Base-by-base conservation (phyloP, 192 early-diverging fungal genomes). In the Umbelopsis ramanniana region DNA sequence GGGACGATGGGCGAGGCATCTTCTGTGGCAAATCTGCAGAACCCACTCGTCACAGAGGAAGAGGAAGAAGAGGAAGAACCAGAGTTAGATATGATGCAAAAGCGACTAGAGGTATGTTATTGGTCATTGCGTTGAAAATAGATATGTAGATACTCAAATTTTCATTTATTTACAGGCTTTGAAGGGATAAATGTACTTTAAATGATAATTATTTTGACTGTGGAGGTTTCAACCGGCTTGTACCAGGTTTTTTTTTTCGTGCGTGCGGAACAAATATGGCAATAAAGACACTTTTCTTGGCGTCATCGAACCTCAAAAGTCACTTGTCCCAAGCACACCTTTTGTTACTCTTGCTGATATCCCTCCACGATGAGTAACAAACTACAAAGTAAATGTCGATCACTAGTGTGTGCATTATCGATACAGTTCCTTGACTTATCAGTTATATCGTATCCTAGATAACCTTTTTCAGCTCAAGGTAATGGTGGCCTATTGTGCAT, bases 41-140 rank as follows among this genome's bases (percentile, higher is more conserved):
- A 53, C 11, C 69, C 70, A 4, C 67, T 63, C 17, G 48, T 54
- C 60, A 70, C 72, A n/a, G 83, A 82, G 15, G 81, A 77, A 45
- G 81, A 87, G 12, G 87, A 88, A 33, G 84, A 88, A 38, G 93
- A 90, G 69, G 86, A 87, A 21, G 93, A 91, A 40, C 84, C 89
- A 19, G 93, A 93, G 72, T 63, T 95, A 52, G 92, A 95, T 67
- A 86, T 87, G 37, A 97, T 97, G 94, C 89, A 92, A 52, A 86
- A 90, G 47, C 89, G 96, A n/a, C 79, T 97, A 70, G 88, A 93
- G 71, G 94, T 93, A 46, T 84, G 93, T 23, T 87, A 91, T 57
- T 54, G 22, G 21, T 8, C 21, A 22, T 43, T 55, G 33, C 21
- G 40, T 14, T 53, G 54, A 3, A 6, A 21, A 14, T 37, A 10